These are phyloP conservation scores for Parietaria judaica DNA, from an alignment of 306 rosid species.

Conservation along the genomic window DNA sequence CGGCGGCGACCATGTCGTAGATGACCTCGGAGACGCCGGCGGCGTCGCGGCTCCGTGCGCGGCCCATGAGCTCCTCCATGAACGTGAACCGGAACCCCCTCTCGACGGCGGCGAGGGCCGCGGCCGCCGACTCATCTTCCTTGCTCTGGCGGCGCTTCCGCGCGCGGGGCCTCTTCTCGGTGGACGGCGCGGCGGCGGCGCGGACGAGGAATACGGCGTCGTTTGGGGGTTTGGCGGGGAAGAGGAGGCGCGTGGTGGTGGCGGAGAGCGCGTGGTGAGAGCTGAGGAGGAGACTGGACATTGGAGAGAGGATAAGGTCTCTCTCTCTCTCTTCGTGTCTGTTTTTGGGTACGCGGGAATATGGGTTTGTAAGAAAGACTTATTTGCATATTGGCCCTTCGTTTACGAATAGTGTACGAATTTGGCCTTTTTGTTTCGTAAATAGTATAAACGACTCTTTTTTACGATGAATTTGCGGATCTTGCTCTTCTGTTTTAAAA, in stretches of 20 bases:
- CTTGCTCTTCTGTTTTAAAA: no score
- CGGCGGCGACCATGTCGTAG: conserved; percentile 93
- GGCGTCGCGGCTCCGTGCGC: conserved; percentile 63
- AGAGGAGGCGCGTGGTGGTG: conserved; percentile 22
- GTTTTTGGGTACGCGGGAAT: no score
- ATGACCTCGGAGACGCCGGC: conserved; percentile 61
- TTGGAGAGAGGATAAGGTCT: conserved; percentile 7
- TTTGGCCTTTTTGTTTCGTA: no score
- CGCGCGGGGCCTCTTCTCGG: conserved; percentile 52
- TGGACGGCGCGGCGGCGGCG: conserved; percentile 37
- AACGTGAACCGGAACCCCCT: conserved; percentile 68
- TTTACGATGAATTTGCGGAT: no score
- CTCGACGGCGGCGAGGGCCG: conserved; percentile 40
- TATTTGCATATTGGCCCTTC: neutral
- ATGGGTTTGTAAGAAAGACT: no score
- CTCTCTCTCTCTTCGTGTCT: neutral
- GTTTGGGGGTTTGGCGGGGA: conserved; percentile 13
- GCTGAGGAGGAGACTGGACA: conserved; percentile 19
- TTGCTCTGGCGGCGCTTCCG: conserved; percentile 49
- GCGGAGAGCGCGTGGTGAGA: conserved; percentile 22
- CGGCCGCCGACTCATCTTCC: conserved; percentile 26
- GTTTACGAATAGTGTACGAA: no score
- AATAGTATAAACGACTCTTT: no score
- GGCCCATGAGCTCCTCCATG: conserved; percentile 96
- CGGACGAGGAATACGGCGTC: conserved; percentile 26